Base-by-base conservation (phyloP, 495 filamentous ascomycete species). In the Podospora didyma region DNA sequence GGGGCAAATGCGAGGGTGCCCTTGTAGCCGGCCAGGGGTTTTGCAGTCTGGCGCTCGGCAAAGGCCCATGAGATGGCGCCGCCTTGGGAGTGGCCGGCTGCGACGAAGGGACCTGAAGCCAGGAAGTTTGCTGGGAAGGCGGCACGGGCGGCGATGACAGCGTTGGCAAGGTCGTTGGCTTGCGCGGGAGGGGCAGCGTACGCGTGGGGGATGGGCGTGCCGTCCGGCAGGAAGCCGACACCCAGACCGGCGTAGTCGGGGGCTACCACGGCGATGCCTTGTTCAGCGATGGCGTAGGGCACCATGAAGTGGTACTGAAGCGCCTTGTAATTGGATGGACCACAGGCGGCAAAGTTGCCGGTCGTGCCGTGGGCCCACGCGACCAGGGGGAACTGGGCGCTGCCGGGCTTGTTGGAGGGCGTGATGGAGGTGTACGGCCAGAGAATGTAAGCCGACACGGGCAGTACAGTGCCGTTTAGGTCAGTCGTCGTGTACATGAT, bases 281-380 rank as follows among this genome's bases (percentile, higher is more conserved):
- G 59, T 16, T 76, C 54, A 1, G 71, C 78, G 39, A 81, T 56
- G 12, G 64, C 61, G 56, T 70, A 80, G 0, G 76, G 72, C 4
- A 66, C 68, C 39, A 68, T 53, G 53, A 72, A 75, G 26, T 75
- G 63, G 52, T 81, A 75, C 42, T 46, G 42, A 7, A 46, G 19
- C 14, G 14, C 19, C 14, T 21, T n/a, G 19, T 46, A 46, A n/a
- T 46, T 46, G 42, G 14, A n/a, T 17, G 7, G 42, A 7, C 14
- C 42, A n/a, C 42, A 46, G 14, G 14, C 42, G 14, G 14, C 19
- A 17, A 46, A 21, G 14, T n/a, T 21, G 3, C 82, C 80, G 14
- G 70, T 73, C 16, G 82, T 83, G 1, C 81, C 81, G 60, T 82
- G 82, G 5, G 77, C 68, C 75, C 79, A 82, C 3, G 71, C 66